Evolutionary conservation across 2,329 filamentous ascomycete genomes (phyloP), one percentile per base, ranked within the genome.

Genomic region (Cladosporium sp.): DNA sequence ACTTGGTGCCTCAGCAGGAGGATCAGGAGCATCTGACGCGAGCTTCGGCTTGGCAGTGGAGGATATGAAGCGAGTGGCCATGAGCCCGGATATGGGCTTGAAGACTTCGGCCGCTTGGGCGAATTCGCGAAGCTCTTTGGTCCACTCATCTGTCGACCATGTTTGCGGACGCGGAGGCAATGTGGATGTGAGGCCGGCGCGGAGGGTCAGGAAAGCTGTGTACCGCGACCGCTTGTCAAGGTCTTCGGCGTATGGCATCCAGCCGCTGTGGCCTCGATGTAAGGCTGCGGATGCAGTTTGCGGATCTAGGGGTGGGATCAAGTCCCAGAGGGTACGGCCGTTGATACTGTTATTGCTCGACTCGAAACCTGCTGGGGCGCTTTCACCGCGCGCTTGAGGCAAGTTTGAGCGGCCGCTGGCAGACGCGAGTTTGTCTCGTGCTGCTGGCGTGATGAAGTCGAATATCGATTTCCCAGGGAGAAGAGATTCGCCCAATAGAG

Each of bases 391-490:
- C 0, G 88, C 94, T 7, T 85, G 83, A 0, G 94, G 94, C 2
- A 99, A 81, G 67, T 93, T 83, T 2, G 74, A 74, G 58, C 86
- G 91, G 1, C 92, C 92, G 2, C 90, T 91, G 1, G 86, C 86
- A 10, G 84, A 80, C 3, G 82, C 91, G 44, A 99, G 81, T 24
- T 87, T 84, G 52, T 93, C 87, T 60, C 94, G 85, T 3, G 89
- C 85, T 34, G 88, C 82, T 0, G 90, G 80, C 0, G 89, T 89
- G 63, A 99, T 81, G 72, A 89, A 99, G 73, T 97, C 92, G 71
- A 97, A 99, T 2, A 99, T 86, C 0, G 94, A 97, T 75, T 97
- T 97, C 0, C 91, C 90, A 0, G 92, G 92, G 0, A 97, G 77
- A 35, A 84, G 82, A 37, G 83, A 79, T 74, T 97, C 93, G 35